Conservation (phyloP, 495 filamentous ascomycete genomes). For the Cryomyces antarcticus region DNA sequence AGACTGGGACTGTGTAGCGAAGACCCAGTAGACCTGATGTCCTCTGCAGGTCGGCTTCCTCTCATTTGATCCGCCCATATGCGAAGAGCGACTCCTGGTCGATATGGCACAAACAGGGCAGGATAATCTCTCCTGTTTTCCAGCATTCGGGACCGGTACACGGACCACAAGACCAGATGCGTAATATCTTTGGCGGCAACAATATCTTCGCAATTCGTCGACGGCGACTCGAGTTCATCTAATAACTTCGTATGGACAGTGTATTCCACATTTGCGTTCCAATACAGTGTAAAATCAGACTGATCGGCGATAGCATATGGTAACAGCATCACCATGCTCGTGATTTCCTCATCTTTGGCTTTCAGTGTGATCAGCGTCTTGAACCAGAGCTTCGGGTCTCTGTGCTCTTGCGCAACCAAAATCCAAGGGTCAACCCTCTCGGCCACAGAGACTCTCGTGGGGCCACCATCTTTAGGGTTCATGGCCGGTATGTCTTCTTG, state of each 20-base stretch:
- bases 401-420: too few relatives aligned
- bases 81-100: not conserved
- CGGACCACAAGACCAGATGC: constrained; percentile 14
- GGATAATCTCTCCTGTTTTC: constrained; percentile 15
- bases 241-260: constrained; percentile 1
- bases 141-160: constrained; percentile 14
- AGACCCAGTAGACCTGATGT: too few relatives aligned
- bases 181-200: constrained; percentile 10
- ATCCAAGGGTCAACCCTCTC: too few relatives aligned
- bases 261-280: constrained; percentile 20
- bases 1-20: too few relatives aligned
- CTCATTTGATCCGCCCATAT: not conserved
- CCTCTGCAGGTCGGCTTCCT: not conserved
- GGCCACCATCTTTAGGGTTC: not conserved
- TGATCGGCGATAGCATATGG: constrained; percentile 15
- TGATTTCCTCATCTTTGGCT: constrained; percentile 5
- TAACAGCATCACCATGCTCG: constrained; percentile 19
- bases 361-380: not conserved
- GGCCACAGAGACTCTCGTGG: not conserved
- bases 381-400: not conserved
- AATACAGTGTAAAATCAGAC: constrained; percentile 21
- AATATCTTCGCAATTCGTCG: not conserved
- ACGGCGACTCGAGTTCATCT: not conserved
- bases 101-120: constrained; percentile 20
- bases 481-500: constrained; percentile 13